phyloP scores from a whole-genome alignment of 192 early-diverging fungal genomes.

The Linderina pennispora region DNA sequence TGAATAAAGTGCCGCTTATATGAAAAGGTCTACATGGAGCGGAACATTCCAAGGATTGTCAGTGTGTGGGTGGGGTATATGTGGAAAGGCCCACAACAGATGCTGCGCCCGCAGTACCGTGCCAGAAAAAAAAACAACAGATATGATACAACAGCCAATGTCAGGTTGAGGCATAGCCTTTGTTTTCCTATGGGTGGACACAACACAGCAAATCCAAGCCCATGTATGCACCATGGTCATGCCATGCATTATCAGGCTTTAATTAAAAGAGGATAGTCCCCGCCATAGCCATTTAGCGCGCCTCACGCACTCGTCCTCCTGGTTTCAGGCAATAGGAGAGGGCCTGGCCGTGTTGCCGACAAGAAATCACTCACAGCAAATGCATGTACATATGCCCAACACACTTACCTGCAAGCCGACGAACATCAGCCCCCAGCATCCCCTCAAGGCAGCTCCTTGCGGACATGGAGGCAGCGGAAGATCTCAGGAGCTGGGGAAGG shows the following conservation, averaged over 20 bases:
- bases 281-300: neutral
- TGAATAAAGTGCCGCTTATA: constrained; percentile 88
- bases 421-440: constrained; percentile 80
- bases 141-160: too few species aligned
- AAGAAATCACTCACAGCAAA: too few species aligned
- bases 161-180: too few species aligned
- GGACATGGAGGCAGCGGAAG: constrained; percentile 82
- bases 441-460: constrained; percentile 84
- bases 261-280: constrained; percentile 15
- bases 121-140: neutral
- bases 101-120: neutral
- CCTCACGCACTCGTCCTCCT: too few species aligned
- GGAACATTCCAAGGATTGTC: neutral
- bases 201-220: constrained; percentile 2
- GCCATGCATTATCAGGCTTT: constrained; percentile 17
- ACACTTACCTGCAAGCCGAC: constrained; percentile 67
- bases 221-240: too few species aligned
- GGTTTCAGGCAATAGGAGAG: too few species aligned
- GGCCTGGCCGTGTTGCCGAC: too few species aligned
- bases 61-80: neutral
- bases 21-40: constrained; percentile 73
- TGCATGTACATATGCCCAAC: neutral
- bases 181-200: too few species aligned
- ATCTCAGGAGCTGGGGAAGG: constrained; percentile 93
- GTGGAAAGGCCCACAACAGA: neutral